phyloP scores from a whole-genome alignment of 73 alveolate genomes.

The Uronychia setigera region DNA sequence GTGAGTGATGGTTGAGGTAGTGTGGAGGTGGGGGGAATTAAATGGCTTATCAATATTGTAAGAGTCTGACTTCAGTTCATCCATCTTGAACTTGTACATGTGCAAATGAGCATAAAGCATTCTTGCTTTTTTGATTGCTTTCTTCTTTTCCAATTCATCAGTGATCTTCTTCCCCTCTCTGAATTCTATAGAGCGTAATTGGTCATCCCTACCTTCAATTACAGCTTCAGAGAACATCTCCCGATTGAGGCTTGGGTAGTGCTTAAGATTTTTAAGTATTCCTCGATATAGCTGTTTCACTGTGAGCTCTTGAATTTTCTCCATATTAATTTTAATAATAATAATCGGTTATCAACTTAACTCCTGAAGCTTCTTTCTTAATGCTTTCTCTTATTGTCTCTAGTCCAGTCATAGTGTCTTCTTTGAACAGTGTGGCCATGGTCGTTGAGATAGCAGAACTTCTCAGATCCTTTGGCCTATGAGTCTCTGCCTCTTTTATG shows the following conservation, averaged over 20 bases:
- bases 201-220: too few species aligned
- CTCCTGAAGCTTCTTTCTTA: too few species aligned
- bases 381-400: too few species aligned
- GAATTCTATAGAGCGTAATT: too few species aligned
- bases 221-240: slow-evolving; percentile 30
- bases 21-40: too few species aligned
- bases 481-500: too few species aligned
- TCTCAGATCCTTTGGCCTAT: too few species aligned
- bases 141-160: slow-evolving; percentile 38
- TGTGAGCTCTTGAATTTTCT: slow-evolving; percentile 30
- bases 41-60: slow-evolving; percentile 15
- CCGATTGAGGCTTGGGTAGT: slow-evolving; percentile 22
- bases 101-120: slow-evolving; percentile 41
- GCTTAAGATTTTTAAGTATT: slow-evolving; percentile 9
- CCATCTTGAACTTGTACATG: slow-evolving; percentile 33
- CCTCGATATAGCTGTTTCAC: slow-evolving; percentile 37
- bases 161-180: slow-evolving; percentile 15
- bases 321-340: slow-evolving; percentile 28
- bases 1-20: too few species aligned
- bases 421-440: too few species aligned
- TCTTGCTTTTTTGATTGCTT: slow-evolving; percentile 36
- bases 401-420: too few species aligned
- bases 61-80: slow-evolving; percentile 13
- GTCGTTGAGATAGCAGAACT: too few species aligned
- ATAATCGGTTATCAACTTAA: too few species aligned